Conservation (phyloP, 177 flowering plant genomes). For the Vitis hybrid region DNA sequence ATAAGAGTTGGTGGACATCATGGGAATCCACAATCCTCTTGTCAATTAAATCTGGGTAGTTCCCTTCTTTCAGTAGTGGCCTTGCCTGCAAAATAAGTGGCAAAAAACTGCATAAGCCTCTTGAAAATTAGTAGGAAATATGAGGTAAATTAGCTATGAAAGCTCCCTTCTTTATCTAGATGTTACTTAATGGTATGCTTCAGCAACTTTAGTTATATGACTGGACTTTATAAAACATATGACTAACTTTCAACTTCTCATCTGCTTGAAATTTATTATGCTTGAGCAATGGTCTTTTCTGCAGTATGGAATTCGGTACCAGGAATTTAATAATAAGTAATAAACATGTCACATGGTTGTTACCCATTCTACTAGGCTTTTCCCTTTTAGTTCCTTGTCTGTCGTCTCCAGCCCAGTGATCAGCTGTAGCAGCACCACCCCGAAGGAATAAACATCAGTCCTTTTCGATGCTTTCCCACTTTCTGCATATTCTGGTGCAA, state of each 20-base stretch:
- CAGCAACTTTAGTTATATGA: too few relatives aligned
- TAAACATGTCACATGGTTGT: slow-evolving; percentile 2
- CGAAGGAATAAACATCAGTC: slow-evolving; percentile 75
- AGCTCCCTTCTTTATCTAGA: too few relatives aligned
- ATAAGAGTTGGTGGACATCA: slow-evolving; percentile 56
- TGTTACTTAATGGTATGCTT: too few relatives aligned
- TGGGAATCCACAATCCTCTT: slow-evolving; percentile 41
- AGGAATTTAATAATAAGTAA: not conserved
- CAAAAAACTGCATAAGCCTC: not conserved
- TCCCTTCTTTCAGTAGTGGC: slow-evolving; percentile 57
- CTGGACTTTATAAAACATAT: too few relatives aligned
- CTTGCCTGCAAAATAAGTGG: slow-evolving; percentile 46
- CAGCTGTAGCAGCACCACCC: slow-evolving; percentile 66
- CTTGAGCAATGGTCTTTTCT: too few relatives aligned
- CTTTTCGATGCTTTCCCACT: slow-evolving; percentile 58
- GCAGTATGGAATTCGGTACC: not conserved
- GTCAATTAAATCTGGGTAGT: slow-evolving; percentile 56
- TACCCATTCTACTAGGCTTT: slow-evolving; percentile 75
- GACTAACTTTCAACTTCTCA: too few relatives aligned
- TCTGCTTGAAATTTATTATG: too few relatives aligned
- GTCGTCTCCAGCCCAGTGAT: slow-evolving; percentile 57
- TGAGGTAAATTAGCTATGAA: not conserved
- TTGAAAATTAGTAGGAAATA: not conserved
- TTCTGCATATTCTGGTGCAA: slow-evolving; percentile 81
- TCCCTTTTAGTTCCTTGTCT: slow-evolving; percentile 44